These are phyloP conservation scores for Fusarium protoensiforme DNA, from an alignment of 2,329 filamentous ascomycete genomes.

Conservation along the genomic window DNA sequence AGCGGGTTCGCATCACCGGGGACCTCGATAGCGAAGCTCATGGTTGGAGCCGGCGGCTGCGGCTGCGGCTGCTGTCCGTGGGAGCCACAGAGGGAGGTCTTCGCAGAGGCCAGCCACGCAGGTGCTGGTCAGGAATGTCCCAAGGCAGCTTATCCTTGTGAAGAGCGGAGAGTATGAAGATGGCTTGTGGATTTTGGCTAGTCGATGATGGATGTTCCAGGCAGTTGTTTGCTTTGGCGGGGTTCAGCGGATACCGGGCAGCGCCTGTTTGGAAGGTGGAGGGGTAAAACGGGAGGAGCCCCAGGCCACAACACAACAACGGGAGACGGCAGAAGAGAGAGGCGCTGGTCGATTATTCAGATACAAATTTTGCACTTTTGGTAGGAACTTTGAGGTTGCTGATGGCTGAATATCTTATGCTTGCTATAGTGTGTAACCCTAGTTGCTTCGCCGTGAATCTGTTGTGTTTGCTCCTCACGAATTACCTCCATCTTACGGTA, in stretches of 20 bases:
- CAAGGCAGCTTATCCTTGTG: slow-evolving; percentile 7
- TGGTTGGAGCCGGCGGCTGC: slow-evolving; percentile 49
- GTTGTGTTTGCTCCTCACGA: neutral
- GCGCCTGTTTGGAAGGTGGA: slow-evolving; percentile 13
- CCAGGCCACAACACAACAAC: slow-evolving; percentile 28
- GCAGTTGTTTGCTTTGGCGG: slow-evolving; percentile 34
- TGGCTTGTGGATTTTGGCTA: slow-evolving; percentile 31
- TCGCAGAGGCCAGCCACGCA: slow-evolving; percentile 9
- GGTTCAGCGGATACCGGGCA: slow-evolving; percentile 27
- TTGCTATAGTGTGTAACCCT: neutral
- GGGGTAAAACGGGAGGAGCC: slow-evolving; percentile 19
- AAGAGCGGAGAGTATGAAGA: slow-evolving; percentile 22
- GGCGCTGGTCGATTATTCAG: neutral
- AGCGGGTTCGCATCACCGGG: slow-evolving; percentile 83
- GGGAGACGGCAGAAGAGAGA: slow-evolving; percentile 10
- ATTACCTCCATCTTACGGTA: neutral
- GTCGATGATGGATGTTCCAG: slow-evolving; percentile 29
- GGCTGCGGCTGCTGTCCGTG: slow-evolving; percentile 21
- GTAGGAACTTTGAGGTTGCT: neutral
- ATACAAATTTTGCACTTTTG: neutral
- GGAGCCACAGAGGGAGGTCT: slow-evolving; percentile 21
- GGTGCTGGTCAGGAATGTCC: neutral
- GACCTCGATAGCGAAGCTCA: slow-evolving; percentile 81
- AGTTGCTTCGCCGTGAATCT: neutral
- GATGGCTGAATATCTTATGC: neutral